Percentiles rank a stretch among this genome's conserved stretches.
Evolutionary conservation across 2,329 filamentous ascomycete species (phyloP).

Genomic region (Rhynchosporium secalis): DNA sequence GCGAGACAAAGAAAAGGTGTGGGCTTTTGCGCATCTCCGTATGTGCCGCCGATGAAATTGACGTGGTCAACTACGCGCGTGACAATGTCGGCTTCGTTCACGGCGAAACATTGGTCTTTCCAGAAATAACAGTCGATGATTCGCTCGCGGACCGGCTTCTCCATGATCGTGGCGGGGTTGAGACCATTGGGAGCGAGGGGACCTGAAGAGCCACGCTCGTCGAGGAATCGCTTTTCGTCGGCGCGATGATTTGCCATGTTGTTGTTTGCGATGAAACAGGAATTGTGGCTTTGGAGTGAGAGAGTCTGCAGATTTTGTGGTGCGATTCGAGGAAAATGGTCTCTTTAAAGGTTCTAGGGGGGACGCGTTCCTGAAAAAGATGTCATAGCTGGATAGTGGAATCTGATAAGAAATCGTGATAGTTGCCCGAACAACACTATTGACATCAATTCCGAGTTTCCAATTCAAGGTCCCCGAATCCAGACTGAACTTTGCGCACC

Average conservation of each 20-base stretch:
- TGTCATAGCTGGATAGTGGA: too few relatives aligned
- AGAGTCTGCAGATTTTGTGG: not conserved
- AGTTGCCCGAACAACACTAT: conserved; percentile 46
- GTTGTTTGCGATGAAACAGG: not conserved
- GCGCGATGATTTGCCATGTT: conserved; percentile 62
- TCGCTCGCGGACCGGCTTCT: conserved; percentile 92
- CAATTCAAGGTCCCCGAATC: too few relatives aligned
- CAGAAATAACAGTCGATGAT: conserved; percentile 96
- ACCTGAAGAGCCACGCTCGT: conserved; percentile 81
- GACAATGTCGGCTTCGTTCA: conserved; percentile 81
- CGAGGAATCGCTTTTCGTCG: conserved; percentile 79
- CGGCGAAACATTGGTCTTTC: conserved; percentile 97
- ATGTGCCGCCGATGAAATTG: conserved; percentile 82
- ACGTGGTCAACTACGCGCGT: conserved; percentile 86
- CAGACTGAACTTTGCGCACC: too few relatives aligned
- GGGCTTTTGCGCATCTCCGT: conserved; percentile 79
- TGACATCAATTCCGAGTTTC: conserved; percentile 6
- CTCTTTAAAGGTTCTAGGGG: too few relatives aligned
- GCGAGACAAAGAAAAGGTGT: conserved; percentile 91
- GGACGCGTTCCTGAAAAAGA: too few relatives aligned
- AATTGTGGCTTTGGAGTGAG: not conserved
- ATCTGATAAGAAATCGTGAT: conserved; percentile 37
- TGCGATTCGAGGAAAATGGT: too few relatives aligned
- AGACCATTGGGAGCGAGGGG: conserved; percentile 79
- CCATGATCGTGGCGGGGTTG: conserved; percentile 93